These are phyloP conservation scores for Fusarium newnesense DNA, from an alignment of 2,329 filamentous ascomycete species.

Conservation along the genomic window DNA sequence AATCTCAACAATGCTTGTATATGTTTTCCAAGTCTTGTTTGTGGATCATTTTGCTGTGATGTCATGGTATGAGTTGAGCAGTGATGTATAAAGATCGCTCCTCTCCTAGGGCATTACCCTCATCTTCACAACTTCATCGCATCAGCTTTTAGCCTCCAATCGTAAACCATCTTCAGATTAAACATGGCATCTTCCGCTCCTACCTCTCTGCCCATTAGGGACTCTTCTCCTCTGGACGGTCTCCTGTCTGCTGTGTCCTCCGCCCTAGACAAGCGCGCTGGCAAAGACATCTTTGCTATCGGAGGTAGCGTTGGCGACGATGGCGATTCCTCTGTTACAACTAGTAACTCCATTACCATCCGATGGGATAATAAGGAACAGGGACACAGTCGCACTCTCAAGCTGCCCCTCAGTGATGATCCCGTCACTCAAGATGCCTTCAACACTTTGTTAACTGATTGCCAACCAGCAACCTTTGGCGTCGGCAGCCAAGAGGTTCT, in stretches of 20 bases:
- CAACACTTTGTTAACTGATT: not conserved
- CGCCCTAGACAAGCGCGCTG: not conserved
- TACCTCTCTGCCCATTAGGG: fast-evolving
- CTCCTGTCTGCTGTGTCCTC: slow-evolving; percentile 1
- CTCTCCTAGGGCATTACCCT: not conserved
- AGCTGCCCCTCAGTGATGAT: not conserved
- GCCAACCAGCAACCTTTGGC: slow-evolving; percentile 61
- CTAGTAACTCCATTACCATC: not conserved
- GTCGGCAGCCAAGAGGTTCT: slow-evolving; percentile 55
- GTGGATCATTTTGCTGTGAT: fast-evolving
- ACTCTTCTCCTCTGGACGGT: not conserved
- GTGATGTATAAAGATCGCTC: not conserved
- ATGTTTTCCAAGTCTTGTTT: fast-evolving
- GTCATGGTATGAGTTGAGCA: too few relatives aligned
- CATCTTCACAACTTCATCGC: not conserved
- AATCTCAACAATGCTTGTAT: not conserved
- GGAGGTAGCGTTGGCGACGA: not conserved
- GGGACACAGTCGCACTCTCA: not conserved
- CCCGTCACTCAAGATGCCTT: not conserved
- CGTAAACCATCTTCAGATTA: fast-evolving
- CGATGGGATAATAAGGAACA: not conserved
- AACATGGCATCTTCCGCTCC: not conserved
- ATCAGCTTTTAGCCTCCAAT: not conserved
- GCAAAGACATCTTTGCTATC: slow-evolving; percentile 18
- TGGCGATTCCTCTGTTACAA: fast-evolving